Evolutionary conservation across 139 green algal genomes (phyloP), one percentile per base, ranked within the genome.

Genomic region (Haematococcus lacustris): DNA sequence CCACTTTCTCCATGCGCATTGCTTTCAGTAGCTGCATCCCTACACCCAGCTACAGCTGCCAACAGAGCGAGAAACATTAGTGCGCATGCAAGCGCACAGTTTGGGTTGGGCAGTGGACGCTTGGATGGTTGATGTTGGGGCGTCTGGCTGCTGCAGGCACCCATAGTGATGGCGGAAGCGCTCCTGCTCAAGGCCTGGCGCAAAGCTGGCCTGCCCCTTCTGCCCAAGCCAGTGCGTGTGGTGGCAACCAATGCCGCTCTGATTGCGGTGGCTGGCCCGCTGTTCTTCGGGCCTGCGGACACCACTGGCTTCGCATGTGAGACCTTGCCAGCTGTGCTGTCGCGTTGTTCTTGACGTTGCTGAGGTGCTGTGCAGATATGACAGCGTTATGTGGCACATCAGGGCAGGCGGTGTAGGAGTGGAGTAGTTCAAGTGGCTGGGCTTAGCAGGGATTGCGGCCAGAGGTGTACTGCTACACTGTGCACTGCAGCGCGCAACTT

Each of bases 201-300:
- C 23, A 47, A 23, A 23, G 17, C 26, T 1, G 2, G 40, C 3
- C 21, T 78, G 3, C 63, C 51, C 23, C 5, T 65, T 41, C 78
- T 76, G 60, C 73, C 40, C 1, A 32, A 61, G 0, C 2, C 37
- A 0, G 35, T 51, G 25, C 60, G 77, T 39, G 65, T 87, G 0
- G 61, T 84, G 25, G 38, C 71, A 9, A 79, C 78, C 26, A 87
- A 87, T 53, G 80, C 80, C 38, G 68, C 82, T 51, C 68, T 87
- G 3, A 87, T 87, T 32, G 76, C 67, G 3, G 65, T 87, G 9
- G 82, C 82, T 0, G 62, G 66, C 17, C 82, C 82, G 4, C 57
- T 87, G 41, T 84, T 87, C 66, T 87, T 87, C 41, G 82, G 78
- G 17, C 82, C 82, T 13, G 68, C 76, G 0, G 76, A 81, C 43